Percentiles rank a stretch among this genome's conserved stretches.
Evolutionary conservation across 352 stramenopile genomes (phyloP).

Genomic region (Phytophthora boehmeriae): DNA sequence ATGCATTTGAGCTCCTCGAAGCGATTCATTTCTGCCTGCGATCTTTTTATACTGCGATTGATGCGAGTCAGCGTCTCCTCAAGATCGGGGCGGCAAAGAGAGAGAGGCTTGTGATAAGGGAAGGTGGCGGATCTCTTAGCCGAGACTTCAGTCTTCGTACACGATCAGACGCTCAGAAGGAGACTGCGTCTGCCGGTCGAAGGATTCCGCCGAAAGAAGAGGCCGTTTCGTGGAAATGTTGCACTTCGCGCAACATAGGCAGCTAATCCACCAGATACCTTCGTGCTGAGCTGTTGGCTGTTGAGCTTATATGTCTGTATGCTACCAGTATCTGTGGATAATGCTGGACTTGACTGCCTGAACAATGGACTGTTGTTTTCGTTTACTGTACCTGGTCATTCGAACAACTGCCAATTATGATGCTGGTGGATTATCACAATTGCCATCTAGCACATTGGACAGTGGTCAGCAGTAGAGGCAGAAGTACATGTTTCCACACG

Average conservation of each 20-base stretch:
- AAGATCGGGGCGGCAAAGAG: slow-evolving; percentile 17
- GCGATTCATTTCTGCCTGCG: slow-evolving; percentile 53
- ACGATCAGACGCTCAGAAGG: not conserved
- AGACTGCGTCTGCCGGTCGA: not conserved
- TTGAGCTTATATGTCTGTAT: too few species aligned
- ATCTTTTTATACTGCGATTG: not conserved
- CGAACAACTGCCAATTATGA: too few species aligned
- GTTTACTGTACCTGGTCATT: not conserved
- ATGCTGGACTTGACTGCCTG: too few species aligned
- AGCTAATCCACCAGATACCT: too few species aligned
- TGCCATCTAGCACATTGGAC: too few species aligned
- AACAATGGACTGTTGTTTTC: not conserved
- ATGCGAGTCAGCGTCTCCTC: slow-evolving; percentile 13
- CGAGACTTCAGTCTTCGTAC: too few species aligned
- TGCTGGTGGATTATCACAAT: too few species aligned
- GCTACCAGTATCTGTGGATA: too few species aligned
- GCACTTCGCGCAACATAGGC: not conserved
- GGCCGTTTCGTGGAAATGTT: slow-evolving; percentile 3
- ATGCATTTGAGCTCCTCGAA: slow-evolving; percentile 83
- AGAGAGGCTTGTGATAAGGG: too few species aligned
- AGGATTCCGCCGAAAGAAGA: not conserved
- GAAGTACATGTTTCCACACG: slow-evolving; percentile 33
- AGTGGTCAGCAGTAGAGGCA: not conserved
- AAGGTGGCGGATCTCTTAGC: not conserved
- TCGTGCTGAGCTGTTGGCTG: too few species aligned